Evolutionary conservation across 2,329 filamentous ascomycete genomes (phyloP).

Genomic region (Trichoderma semiorbis): DNA sequence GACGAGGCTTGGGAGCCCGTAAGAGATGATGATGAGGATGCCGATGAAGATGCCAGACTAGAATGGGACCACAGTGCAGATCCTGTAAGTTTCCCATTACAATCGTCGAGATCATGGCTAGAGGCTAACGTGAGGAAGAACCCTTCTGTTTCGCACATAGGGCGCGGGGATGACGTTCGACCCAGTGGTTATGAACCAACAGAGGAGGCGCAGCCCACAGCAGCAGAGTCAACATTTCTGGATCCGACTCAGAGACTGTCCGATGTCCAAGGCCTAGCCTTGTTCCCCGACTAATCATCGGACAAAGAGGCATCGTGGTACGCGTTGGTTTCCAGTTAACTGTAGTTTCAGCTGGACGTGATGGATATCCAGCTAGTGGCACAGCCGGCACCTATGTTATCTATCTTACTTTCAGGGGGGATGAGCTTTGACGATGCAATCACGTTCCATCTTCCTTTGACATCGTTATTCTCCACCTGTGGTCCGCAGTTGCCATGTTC

Average conservation of each 20-base stretch:
- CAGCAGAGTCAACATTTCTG: constrained; percentile 39
- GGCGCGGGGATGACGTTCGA: constrained; percentile 34
- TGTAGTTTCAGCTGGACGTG: constrained; percentile 20
- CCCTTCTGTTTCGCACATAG: constrained; percentile 42
- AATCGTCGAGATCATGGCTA: background rate
- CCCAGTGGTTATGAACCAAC: constrained; percentile 22
- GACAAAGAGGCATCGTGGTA: background rate
- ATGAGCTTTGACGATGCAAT: constrained; percentile 58
- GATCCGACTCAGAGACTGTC: constrained; percentile 73
- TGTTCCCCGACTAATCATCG: constrained; percentile 38
- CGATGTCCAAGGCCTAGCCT: constrained; percentile 52
- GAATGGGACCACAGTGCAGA: constrained; percentile 71
- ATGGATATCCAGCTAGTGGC: constrained; percentile 80
- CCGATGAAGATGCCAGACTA: constrained; percentile 63
- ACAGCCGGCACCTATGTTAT: constrained; percentile 75
- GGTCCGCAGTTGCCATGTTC: constrained; percentile 96
- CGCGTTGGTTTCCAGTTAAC: background rate
- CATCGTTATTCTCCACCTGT: constrained; percentile 58
- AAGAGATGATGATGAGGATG: constrained; percentile 55
- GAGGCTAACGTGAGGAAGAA: constrained; percentile 39
- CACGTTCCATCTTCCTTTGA: constrained; percentile 66
- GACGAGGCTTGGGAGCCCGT: constrained; percentile 75
- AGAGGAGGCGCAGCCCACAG: constrained; percentile 20
- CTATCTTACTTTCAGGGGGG: constrained; percentile 49
- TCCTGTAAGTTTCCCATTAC: constrained; percentile 44